Evolutionary conservation across 257 asterid genomes (phyloP), one percentile per base, ranked within the genome.

Genomic region (Handroanthus guayacan): DNA sequence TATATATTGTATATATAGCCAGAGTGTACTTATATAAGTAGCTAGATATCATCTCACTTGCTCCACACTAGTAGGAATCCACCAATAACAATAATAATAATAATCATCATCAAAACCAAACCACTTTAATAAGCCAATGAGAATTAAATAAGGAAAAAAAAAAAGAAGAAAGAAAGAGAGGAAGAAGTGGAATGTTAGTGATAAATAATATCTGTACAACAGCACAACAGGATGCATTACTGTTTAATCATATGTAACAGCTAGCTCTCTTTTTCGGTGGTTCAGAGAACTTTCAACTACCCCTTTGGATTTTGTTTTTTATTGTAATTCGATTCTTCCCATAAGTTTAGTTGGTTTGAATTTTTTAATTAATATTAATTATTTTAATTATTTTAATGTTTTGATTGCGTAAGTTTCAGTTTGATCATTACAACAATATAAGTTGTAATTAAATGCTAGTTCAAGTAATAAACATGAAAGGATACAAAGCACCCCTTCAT

Each of bases 201-300:
- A 25, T 25, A 25, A 25, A 25, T 54, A 70, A 38, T 55, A 47
- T 47, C 8, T 8, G 14, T 47, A 47, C 14, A 43, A 4, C 5
- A 4, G 8, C 34, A 16, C 45, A 55, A 25, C 16, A 55, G 17
- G 66, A 71, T 58, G 5, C 69, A 4, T 34, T 50, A 36, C 34
- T 17, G 56, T 57, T 57, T 5, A 17, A 39, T 56, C 54, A 75
- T 8, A 44, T 48, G 2, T 12, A 17, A 55, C 52, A 36, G 61
- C 41, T 58, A n/a, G 5, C 36, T 9, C 16, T 31, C 45, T 56
- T 37, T 74, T 20, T 67, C 56, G 51, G 50, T 41, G 56, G 50
- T 65, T 52, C n/a, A 20, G 34, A 65, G 47, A 72, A 72, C 45
- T 43, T 72, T 63, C 77, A 72, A 57, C 77, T 13, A 44, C 69